These are phyloP conservation scores for Mariannaea sp. DNA, from an alignment of 2,329 filamentous ascomycete species.

Conservation along the genomic window DNA sequence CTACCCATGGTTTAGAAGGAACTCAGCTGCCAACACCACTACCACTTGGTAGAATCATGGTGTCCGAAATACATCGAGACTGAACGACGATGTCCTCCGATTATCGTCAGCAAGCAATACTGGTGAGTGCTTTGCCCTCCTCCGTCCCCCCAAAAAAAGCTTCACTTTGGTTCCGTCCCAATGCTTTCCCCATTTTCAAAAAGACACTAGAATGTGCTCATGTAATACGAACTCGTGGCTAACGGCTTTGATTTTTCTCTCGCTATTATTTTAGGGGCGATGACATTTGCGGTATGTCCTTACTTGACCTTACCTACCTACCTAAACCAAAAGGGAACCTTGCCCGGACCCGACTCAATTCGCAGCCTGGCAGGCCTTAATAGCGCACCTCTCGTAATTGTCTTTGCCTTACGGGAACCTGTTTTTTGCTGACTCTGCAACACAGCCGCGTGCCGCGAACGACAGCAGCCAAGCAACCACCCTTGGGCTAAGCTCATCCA, in stretches of 20 bases:
- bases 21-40: constrained; percentile 57
- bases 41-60: constrained; percentile 55
- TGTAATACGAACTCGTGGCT: constrained; percentile 28
- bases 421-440: constrained; percentile 30
- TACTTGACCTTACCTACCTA: too few relatives aligned
- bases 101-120: constrained; percentile 52
- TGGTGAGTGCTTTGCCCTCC: constrained; percentile 41
- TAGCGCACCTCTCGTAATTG: not conserved
- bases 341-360: constrained; percentile 22
- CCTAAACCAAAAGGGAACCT: too few relatives aligned
- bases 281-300: constrained; percentile 50
- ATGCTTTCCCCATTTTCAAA: constrained; percentile 3
- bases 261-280: constrained; percentile 49
- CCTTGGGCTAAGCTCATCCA: constrained; percentile 47
- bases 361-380: constrained; percentile 14
- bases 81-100: constrained; percentile 49
- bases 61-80: constrained; percentile 52
- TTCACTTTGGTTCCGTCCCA: too few relatives aligned
- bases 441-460: constrained; percentile 48
- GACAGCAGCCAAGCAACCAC: constrained; percentile 45
- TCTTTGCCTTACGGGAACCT: too few relatives aligned
- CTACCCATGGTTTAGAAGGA: constrained; percentile 47
- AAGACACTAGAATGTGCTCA: constrained; percentile 7
- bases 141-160: not conserved
- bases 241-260: constrained; percentile 31